Evolutionary conservation across 495 filamentous ascomycete genomes (phyloP), one percentile per base, ranked within the genome.

Genomic region (Amorphotheca resinae): DNA sequence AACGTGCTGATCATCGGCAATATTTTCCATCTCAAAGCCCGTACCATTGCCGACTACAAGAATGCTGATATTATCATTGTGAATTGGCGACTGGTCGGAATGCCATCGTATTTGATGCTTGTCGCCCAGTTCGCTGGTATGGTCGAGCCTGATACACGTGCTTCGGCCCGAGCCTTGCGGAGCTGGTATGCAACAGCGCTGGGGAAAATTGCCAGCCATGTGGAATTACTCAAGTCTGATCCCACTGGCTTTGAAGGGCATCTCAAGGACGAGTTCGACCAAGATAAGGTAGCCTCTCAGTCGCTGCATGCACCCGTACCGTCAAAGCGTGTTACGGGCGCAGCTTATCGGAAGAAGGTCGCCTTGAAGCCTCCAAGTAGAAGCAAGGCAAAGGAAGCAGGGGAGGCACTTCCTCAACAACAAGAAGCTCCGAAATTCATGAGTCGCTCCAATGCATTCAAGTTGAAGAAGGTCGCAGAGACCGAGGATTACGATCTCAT

Each of bases 1-100:
- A 62, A 60, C 1, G 58, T 81, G 1, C 14, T 81, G 1, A 44
- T 59, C 2, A 62, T 80, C 31, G 41, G 47, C 7, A 54, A 30
- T 0, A 40, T 56, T 30, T 6, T n/a, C 3, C 41, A 58, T 26
- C 52, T 79, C 7, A 50, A 47, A 22, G 58, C 57, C 3, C 41
- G 56, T 1, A 64, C 62, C 1, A 59, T 80, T 17, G 18, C 49
- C 6, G 54, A 71, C 12, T 59, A 82, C 14, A 52, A 62, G 40
- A 22, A 62, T 1, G 71, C 75, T 1, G 63, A 75, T 23, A 70
- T 82, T 28, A 58, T 84, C 41, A 57, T 84, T 38, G 55, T 74
- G 15, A 58, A 64, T 9, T 72, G 64, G 63, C 48, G 51, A 1
- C 21, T 81, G 3, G 60, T 79, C 16, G 62, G 57, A 12, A 59